Evolutionary conservation across 305 asterid genomes (phyloP).

Genomic region (Fraxinus albicans): DNA sequence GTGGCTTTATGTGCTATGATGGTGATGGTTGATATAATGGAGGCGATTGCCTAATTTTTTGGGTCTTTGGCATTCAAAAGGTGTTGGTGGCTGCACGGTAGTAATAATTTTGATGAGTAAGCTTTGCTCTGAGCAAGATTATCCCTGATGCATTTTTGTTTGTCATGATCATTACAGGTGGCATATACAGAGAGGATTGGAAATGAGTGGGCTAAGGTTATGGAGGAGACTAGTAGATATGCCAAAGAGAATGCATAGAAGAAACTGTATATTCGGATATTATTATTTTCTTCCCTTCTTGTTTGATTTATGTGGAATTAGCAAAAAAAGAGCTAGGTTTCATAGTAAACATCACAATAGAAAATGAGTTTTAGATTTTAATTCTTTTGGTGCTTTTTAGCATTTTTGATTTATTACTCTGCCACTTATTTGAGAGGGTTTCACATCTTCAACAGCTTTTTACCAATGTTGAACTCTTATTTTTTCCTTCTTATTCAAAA

Average conservation of each 20-base stretch:
- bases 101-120: background rate
- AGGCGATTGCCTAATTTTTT: background rate
- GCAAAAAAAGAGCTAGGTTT: background rate
- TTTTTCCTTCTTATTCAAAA: background rate
- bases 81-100: background rate
- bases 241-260: slow-evolving; percentile 43
- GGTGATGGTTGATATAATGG: background rate
- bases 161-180: slow-evolving; percentile 47
- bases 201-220: slow-evolving; percentile 79
- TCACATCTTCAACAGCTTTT: background rate
- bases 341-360: background rate
- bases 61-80: background rate
- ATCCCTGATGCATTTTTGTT: slow-evolving; percentile 12
- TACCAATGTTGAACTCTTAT: background rate
- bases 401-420: background rate
- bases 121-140: background rate
- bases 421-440: background rate
- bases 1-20: background rate
- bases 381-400: background rate
- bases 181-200: slow-evolving; percentile 65
- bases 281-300: background rate
- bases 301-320: background rate
- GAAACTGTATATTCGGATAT: slow-evolving; percentile 20
- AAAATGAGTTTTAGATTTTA: background rate
- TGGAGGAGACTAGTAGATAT: slow-evolving; percentile 71